Conservation (phyloP, 257 asterid species). For the Solanum neorickii region DNA sequence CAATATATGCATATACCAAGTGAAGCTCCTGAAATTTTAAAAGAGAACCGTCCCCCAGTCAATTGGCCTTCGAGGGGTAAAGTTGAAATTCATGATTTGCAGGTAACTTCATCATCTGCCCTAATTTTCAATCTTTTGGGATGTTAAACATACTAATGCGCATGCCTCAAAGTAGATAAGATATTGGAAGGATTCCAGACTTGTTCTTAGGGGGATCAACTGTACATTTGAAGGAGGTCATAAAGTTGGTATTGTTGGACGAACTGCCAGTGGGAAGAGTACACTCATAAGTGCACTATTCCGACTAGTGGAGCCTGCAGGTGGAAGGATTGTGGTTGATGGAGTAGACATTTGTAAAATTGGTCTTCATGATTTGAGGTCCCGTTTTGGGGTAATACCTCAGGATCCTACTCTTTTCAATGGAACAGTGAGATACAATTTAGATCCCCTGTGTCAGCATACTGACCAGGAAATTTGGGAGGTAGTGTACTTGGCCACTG, state of each 20-base stretch:
- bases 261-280: conserved; percentile 95
- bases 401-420: conserved; percentile 97
- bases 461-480: conserved; percentile 82
- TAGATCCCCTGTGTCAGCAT: conserved; percentile 80
- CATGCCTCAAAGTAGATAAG: conserved; percentile 35
- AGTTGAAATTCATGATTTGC: conserved; percentile 57
- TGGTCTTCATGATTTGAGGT: conserved; percentile 75
- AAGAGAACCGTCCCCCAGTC: conserved; percentile 40
- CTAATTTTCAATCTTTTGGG: background rate
- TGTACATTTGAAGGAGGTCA: conserved; percentile 75
- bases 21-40: conserved; percentile 70
- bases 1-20: conserved; percentile 54
- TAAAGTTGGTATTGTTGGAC: conserved; percentile 79
- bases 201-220: conserved; percentile 63
- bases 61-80: conserved; percentile 72
- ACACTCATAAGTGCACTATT: conserved; percentile 82
- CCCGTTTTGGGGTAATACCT: conserved; percentile 77
- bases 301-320: conserved; percentile 71
- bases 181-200: conserved; percentile 72
- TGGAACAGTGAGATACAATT: conserved; percentile 66
- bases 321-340: conserved; percentile 57
- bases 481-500: conserved; percentile 19
- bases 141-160: background rate
- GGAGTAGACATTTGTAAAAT: conserved; percentile 44
- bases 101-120: conserved; percentile 25